Base-by-base conservation (phyloP, 139 green algal species). In the Chlorella sp. region DNA sequence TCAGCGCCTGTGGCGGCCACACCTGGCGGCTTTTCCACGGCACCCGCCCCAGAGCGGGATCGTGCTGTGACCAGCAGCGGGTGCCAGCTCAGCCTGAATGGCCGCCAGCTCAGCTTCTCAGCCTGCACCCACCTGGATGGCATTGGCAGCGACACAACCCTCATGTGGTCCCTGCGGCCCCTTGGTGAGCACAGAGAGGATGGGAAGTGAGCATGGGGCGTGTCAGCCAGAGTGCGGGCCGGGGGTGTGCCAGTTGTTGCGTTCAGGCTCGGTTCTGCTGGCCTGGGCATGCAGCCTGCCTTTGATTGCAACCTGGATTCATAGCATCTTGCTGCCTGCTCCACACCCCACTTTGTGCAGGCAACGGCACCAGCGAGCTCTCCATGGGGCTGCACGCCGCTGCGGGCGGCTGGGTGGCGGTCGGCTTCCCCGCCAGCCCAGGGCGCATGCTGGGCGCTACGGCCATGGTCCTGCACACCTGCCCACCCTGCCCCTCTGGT, bases 341-440 rank as follows among this genome's bases (percentile, higher is more conserved):
- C n/a, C n/a, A n/a, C n/a, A n/a, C n/a, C 62, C 28, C 62, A 36
- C 62, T 14, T 32, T 30, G 28, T 11, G 80, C 46, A 48, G 60
- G n/a, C 41, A 32, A 28, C 36, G n/a, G 41, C 26, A 76, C 24
- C 41, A 56, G 41, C 14, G 32, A 30, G 54, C n/a, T 86, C 32
- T 36, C 14, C 13, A 32, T 80, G 30, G 70, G 70, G 16, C 51
- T 86, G 54, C 48, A 44, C 36, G 70, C 70, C 38, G 41, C 44
- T 0, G 70, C 56, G 5, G 70, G 40, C 5, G 85, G 84, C 56
- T 92, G 89, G 85, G 78, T 92, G 16, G 76, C 79, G 9, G 34
- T 92, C 28, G 89, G 88, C 36, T 92, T 90, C 76, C 88, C 89
- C 20, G 65, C 56, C 38, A 36, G 9, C 7, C 83, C 89, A 19